These are phyloP conservation scores for Paramecium primaurelia DNA, from an alignment of 73 alveolate genomes.

Conservation along the genomic window DNA sequence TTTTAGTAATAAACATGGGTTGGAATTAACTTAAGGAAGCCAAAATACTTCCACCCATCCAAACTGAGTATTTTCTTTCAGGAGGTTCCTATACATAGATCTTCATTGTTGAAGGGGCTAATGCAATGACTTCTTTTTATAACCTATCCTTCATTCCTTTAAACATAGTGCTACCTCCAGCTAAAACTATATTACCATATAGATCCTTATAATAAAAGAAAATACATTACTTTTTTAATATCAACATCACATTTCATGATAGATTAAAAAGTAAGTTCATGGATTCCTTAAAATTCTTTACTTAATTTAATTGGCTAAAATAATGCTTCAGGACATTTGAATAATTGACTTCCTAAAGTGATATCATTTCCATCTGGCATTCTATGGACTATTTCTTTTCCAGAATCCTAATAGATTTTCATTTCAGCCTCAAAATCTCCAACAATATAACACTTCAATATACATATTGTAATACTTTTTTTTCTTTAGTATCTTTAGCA, in stretches of 20 bases:
- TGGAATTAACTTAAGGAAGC: slow-evolving; percentile 67
- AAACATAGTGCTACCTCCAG: slow-evolving; percentile 88
- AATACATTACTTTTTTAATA: slow-evolving; percentile 65
- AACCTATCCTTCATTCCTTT: slow-evolving; percentile 81
- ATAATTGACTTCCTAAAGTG: slow-evolving; percentile 74
- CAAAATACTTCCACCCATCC: slow-evolving; percentile 85
- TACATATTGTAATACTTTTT: background rate
- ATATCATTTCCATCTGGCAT: slow-evolving; percentile 89
- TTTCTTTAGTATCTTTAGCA: slow-evolving; percentile 60
- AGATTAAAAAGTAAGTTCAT: slow-evolving; percentile 82
- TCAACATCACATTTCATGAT: slow-evolving; percentile 96
- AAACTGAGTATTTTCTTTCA: slow-evolving; percentile 83
- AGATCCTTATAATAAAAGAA: slow-evolving; percentile 24
- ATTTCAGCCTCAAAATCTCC: slow-evolving; percentile 79
- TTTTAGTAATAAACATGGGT: slow-evolving; percentile 73
- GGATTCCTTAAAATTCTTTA: slow-evolving; percentile 81
- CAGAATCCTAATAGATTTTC: slow-evolving; percentile 68
- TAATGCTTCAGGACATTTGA: slow-evolving; percentile 86
- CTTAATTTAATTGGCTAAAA: slow-evolving; percentile 82
- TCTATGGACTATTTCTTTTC: slow-evolving; percentile 72
- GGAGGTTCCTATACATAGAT: slow-evolving; percentile 80
- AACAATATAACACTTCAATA: slow-evolving; percentile 68
- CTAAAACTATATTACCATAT: slow-evolving; percentile 78
- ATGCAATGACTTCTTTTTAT: slow-evolving; percentile 75
- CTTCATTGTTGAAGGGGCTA: slow-evolving; percentile 73